Conservation (phyloP, 1,284 basidiomycete species). For the Apiotrichum sp. region DNA sequence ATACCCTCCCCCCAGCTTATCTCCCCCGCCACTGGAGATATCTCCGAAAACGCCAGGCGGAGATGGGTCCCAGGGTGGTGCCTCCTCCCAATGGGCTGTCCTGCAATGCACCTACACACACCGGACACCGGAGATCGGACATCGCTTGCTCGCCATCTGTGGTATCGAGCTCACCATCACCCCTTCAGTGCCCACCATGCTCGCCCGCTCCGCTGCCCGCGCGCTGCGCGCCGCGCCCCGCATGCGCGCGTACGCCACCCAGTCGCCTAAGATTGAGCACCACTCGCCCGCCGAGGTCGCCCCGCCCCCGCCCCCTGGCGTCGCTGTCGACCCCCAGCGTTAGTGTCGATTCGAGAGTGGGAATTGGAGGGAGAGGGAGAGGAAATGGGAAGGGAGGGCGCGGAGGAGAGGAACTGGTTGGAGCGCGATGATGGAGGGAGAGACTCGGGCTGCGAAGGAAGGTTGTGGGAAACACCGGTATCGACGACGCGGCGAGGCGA, state of each 20-base stretch:
- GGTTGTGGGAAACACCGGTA: no score
- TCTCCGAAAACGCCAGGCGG: not conserved
- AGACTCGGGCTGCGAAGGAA: not conserved
- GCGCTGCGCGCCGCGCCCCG: slow-evolving; percentile 20
- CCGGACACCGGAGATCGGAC: no score
- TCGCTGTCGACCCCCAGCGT: slow-evolving; percentile 44
- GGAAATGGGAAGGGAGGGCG: not conserved
- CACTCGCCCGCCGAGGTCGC: slow-evolving; percentile 15
- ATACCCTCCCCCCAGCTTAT: no score
- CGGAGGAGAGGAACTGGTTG: not conserved
- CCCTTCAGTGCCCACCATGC: slow-evolving; percentile 15
- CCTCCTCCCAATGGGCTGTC: slow-evolving; percentile 1
- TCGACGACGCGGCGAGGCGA: no score
- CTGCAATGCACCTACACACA: not conserved
- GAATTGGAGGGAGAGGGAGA: not conserved
- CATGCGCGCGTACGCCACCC: slow-evolving; percentile 2
- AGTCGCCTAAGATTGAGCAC: slow-evolving; percentile 1
- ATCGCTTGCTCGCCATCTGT: no score
- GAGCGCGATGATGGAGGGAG: not conserved
- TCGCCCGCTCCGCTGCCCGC: slow-evolving; percentile 13
- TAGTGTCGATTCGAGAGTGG: slow-evolving; percentile 12
- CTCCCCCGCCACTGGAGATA: not conserved
- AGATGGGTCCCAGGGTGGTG: not conserved
- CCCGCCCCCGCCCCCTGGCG: slow-evolving; percentile 28
- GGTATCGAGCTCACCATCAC: not conserved